Percentiles rank a stretch among this genome's conserved stretches.
phyloP scores from a whole-genome alignment of 805 yeast genomes.

The Wickerhamiella lipophila region DNA sequence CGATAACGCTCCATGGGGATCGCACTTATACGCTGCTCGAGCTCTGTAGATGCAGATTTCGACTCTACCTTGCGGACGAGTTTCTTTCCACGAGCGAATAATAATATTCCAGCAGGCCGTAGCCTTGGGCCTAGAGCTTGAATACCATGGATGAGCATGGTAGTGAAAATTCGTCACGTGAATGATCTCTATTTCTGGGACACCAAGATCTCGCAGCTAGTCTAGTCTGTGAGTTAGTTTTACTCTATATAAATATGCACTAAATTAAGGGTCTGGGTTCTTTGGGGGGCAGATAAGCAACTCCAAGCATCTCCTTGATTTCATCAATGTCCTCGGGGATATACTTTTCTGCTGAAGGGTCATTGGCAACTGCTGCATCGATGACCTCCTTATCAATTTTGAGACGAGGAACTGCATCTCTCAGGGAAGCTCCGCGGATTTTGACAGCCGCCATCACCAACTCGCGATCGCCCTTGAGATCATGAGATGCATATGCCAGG shows the following conservation, averaged over 20 bases:
- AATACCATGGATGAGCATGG: conserved; percentile 2
- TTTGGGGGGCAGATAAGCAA: conserved; percentile 7
- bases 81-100: conserved; percentile 2
- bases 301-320: conserved; percentile 8
- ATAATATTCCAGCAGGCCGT: neutral
- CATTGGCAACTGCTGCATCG: conserved; percentile 8
- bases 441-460: conserved; percentile 8
- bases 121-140: neutral
- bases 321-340: conserved; percentile 11
- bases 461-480: conserved; percentile 11
- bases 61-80: conserved; percentile 11
- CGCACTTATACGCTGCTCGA: conserved; percentile 44
- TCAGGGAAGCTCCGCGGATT: conserved; percentile 5
- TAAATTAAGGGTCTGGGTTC: neutral
- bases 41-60: conserved; percentile 10
- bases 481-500: conserved; percentile 8
- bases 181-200: no score
- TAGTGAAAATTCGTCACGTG: conserved; percentile 4
- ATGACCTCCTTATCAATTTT: conserved; percentile 7
- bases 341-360: conserved; percentile 2
- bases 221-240: neutral
- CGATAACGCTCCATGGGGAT: conserved; percentile 77
- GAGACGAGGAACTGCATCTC: conserved; percentile 8
- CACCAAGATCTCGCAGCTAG: no score
- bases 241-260: neutral